A percentile compares a stretch with the other conserved stretches of the same genome.
Evolutionary conservation across 345 rosid genomes (phyloP).

Genomic region (Eucalyptus regnans): DNA sequence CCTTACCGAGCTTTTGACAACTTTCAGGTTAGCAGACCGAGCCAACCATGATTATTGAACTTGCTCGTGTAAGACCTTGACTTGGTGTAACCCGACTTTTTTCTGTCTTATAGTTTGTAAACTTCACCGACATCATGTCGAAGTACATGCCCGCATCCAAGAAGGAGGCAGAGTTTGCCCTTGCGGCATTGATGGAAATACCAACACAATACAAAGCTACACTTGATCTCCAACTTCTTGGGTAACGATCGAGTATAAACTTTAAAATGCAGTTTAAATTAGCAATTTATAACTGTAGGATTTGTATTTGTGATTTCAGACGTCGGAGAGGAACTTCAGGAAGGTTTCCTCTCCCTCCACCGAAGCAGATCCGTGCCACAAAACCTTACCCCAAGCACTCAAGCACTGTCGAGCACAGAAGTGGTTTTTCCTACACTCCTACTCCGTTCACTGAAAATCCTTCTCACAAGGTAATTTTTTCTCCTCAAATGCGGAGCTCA

Average conservation of each 20-base stretch:
- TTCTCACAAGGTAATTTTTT: background rate
- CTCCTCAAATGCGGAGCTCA: background rate
- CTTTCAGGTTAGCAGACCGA: conserved; percentile 20
- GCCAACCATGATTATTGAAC: background rate
- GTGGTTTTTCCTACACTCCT: background rate
- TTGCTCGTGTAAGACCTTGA: background rate
- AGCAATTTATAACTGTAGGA: background rate
- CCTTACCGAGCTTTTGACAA: conserved; percentile 45
- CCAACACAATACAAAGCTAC: conserved; percentile 45
- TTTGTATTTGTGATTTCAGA: background rate
- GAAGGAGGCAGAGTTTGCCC: conserved; percentile 39
- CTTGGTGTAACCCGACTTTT: background rate
- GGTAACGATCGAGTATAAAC: background rate
- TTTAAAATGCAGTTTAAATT: background rate
- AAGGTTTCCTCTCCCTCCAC: conserved; percentile 29
- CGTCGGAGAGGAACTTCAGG: conserved; percentile 7
- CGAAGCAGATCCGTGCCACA: background rate
- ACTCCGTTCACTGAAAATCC: background rate
- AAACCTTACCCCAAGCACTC: background rate
- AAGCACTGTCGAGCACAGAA: background rate
- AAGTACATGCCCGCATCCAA: conserved; percentile 10
- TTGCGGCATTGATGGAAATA: conserved; percentile 45
- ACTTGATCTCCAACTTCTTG: conserved; percentile 28
- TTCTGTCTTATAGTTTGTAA: conserved; percentile 20
- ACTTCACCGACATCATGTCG: conserved; percentile 35